phyloP scores from a whole-genome alignment of 805 yeast species.

The Teunomyces kruisii region DNA sequence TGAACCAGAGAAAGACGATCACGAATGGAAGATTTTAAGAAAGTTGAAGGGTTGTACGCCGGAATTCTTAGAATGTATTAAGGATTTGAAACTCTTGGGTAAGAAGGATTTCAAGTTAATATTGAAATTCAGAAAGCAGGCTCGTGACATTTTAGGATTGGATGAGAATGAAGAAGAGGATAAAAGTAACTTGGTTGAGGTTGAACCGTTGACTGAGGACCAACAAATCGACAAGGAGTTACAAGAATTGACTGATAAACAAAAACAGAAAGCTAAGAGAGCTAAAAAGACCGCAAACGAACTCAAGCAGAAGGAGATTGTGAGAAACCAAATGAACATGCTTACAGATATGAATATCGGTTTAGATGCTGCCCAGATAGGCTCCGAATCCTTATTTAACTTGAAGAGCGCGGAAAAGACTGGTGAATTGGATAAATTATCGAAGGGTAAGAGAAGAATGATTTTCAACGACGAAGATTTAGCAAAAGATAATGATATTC shows the following conservation, averaged over 20 bases:
- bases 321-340: slow-evolving; percentile 95
- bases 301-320: slow-evolving; percentile 78
- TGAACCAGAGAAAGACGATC: slow-evolving; percentile 54
- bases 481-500: slow-evolving; percentile 55
- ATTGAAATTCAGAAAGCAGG: slow-evolving; percentile 84
- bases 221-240: slow-evolving; percentile 87
- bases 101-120: slow-evolving; percentile 87
- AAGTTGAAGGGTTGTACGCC: slow-evolving; percentile 75
- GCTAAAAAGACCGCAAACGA: slow-evolving; percentile 84
- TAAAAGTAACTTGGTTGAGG: slow-evolving; percentile 53
- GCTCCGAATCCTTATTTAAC: slow-evolving; percentile 77
- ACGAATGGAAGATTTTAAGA: slow-evolving; percentile 69
- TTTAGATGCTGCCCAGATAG: slow-evolving; percentile 83
- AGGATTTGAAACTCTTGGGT: slow-evolving; percentile 91
- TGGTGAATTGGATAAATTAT: slow-evolving; percentile 71
- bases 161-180: slow-evolving; percentile 54
- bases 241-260: slow-evolving; percentile 67
- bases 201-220: slow-evolving; percentile 77
- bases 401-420: slow-evolving; percentile 84
- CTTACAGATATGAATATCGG: slow-evolving; percentile 90
- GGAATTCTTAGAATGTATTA: slow-evolving; percentile 79
- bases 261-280: slow-evolving; percentile 67
- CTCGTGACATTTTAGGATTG: slow-evolving; percentile 73
- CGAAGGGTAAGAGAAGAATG: slow-evolving; percentile 72
- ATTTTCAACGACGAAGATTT: slow-evolving; percentile 58